phyloP scores from a whole-genome alignment of 139 green algal genomes.

The Tetraselmis chui region DNA sequence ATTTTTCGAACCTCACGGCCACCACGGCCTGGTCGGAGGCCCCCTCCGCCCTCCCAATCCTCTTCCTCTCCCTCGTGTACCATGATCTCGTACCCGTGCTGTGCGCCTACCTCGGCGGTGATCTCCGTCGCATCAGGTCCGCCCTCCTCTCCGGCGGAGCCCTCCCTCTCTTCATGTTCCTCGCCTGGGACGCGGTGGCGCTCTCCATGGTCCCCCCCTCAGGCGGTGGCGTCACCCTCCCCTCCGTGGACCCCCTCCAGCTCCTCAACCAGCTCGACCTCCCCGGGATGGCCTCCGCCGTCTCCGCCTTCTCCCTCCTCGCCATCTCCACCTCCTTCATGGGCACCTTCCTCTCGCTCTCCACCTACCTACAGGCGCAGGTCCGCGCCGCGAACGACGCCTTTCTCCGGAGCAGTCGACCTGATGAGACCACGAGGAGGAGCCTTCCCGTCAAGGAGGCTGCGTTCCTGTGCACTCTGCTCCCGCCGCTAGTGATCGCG shows the following conservation, averaged over 20 bases:
- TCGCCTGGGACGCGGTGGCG: slow-evolving; percentile 54
- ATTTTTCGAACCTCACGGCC: slow-evolving; percentile 14
- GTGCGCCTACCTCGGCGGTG: slow-evolving; percentile 48
- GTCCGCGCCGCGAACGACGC: neutral
- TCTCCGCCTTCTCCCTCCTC: slow-evolving; percentile 47
- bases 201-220: slow-evolving; percentile 26
- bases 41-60: slow-evolving; percentile 42
- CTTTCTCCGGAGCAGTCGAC: neutral
- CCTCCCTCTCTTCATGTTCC: slow-evolving; percentile 62
- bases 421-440: no score
- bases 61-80: slow-evolving; percentile 67
- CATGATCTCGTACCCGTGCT: slow-evolving; percentile 71
- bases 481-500: slow-evolving; percentile 12
- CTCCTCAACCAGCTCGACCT: slow-evolving; percentile 28
- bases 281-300: slow-evolving; percentile 10
- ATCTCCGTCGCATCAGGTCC: slow-evolving; percentile 34
- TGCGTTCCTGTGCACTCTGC: slow-evolving; percentile 9
- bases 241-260: slow-evolving; percentile 28
- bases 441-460: neutral
- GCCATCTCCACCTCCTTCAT: slow-evolving; percentile 63
- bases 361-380: slow-evolving; percentile 33
- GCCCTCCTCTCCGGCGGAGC: slow-evolving; percentile 40
- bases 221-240: neutral
- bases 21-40: slow-evolving; percentile 29
- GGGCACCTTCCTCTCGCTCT: slow-evolving; percentile 42